phyloP scores from a whole-genome alignment of 345 rosid genomes.

The Mangifera indica region DNA sequence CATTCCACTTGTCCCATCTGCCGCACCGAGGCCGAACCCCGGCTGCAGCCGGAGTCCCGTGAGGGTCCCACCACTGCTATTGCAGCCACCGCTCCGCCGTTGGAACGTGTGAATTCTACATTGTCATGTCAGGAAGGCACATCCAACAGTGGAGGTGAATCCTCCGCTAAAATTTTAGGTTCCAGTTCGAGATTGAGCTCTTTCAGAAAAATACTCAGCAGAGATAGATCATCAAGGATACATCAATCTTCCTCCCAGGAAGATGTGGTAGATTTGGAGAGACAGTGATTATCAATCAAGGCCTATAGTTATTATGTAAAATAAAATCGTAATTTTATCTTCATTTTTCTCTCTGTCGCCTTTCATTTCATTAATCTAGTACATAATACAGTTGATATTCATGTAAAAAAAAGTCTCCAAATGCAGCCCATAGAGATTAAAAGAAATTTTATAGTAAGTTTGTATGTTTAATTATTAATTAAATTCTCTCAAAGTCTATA shows the following conservation, averaged over 20 bases:
- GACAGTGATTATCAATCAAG: constrained; percentile 27
- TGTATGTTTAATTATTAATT: background rate
- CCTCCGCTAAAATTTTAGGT: constrained; percentile 28
- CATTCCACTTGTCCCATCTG: constrained; percentile 76
- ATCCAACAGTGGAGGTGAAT: constrained; percentile 18
- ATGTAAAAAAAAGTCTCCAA: background rate
- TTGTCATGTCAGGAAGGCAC: constrained; percentile 25
- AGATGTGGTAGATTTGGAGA: constrained; percentile 39
- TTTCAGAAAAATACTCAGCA: constrained; percentile 37
- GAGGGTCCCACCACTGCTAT: constrained; percentile 30
- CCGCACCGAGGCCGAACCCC: constrained; percentile 69
- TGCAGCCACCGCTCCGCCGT: constrained; percentile 38
- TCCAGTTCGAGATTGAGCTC: constrained; percentile 45
- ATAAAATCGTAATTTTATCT: background rate
- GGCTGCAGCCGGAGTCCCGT: constrained; percentile 45
- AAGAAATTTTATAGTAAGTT: background rate
- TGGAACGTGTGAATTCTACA: constrained; percentile 20
- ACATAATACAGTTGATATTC: background rate
- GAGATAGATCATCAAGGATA: constrained; percentile 50
- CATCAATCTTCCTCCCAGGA: constrained; percentile 25
- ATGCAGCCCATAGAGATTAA: background rate
- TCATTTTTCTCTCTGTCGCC: background rate
- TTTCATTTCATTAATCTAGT: background rate
- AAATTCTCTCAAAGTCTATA: background rate
- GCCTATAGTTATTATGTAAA: background rate